Conservation (phyloP, 169 alveolate genomes). For the Plasmodium vivax region DNA sequence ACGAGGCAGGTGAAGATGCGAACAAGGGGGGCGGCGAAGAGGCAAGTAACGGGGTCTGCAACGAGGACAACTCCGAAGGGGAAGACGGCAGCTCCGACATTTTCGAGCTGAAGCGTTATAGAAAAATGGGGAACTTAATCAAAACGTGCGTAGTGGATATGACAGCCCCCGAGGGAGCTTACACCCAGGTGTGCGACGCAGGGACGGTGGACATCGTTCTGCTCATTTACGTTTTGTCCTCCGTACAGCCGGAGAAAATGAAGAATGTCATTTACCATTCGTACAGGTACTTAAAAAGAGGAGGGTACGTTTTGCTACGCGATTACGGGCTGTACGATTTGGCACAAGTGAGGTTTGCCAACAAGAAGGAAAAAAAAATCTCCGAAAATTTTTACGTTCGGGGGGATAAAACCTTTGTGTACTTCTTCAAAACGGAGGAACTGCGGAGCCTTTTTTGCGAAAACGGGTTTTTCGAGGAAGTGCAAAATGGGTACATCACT, state of each 20-base stretch:
- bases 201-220: constrained; percentile 88
- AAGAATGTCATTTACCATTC: constrained; percentile 81
- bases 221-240: constrained; percentile 91
- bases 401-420: constrained; percentile 92
- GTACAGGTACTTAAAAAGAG: constrained; percentile 86
- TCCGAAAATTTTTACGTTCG: constrained; percentile 93
- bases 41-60: no score
- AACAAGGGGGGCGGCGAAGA: background rate
- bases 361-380: constrained; percentile 89
- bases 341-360: constrained; percentile 91
- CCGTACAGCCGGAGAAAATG: constrained; percentile 93
- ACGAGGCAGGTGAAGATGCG: no score
- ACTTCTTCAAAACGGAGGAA: constrained; percentile 89
- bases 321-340: constrained; percentile 95
- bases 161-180: background rate
- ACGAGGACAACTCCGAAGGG: background rate
- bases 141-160: constrained; percentile 76
- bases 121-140: constrained; percentile 69
- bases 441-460: constrained; percentile 79
- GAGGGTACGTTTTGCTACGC: constrained; percentile 91
- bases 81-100: constrained; percentile 1
- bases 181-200: constrained; percentile 36
- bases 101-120: constrained; percentile 23
- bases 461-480: constrained; percentile 41
- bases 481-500: constrained; percentile 60